Conservation (phyloP, 169 alveolate species). For the Theileria parva region DNA sequence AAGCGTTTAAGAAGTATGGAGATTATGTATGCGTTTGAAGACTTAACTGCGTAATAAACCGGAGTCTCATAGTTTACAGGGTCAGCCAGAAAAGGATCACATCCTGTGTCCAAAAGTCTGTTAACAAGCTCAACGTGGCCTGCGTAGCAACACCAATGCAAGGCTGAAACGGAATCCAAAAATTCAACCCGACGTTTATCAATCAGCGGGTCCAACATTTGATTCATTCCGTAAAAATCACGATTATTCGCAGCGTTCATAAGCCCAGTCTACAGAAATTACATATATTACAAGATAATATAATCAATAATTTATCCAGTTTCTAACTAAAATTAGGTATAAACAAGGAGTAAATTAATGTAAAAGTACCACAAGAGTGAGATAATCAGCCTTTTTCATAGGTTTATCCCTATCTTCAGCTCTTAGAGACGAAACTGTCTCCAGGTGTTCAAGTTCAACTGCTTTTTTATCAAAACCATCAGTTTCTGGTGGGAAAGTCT, state of each 20-base stretch:
- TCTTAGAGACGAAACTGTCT: not conserved
- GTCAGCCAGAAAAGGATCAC: slow-evolving; percentile 74
- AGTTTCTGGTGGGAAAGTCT: not conserved
- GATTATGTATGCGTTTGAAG: slow-evolving; percentile 73
- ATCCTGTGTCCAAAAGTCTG: slow-evolving; percentile 57
- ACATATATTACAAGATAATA: not conserved
- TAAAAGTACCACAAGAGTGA: slow-evolving; percentile 43
- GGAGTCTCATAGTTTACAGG: slow-evolving; percentile 78
- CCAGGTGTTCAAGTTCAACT: slow-evolving; percentile 35
- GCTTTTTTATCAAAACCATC: slow-evolving; percentile 21
- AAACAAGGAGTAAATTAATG: not conserved
- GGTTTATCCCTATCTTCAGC: not conserved
- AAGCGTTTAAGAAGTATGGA: slow-evolving; percentile 66
- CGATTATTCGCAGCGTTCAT: slow-evolving; percentile 51
- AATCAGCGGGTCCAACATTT: slow-evolving; percentile 38
- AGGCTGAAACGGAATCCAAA: slow-evolving; percentile 52
- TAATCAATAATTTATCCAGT: not conserved
- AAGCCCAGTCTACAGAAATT: slow-evolving; percentile 21
- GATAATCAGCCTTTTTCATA: slow-evolving; percentile 10
- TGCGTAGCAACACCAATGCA: slow-evolving; percentile 75
- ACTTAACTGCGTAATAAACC: slow-evolving; percentile 76
- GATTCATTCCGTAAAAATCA: slow-evolving; percentile 26
- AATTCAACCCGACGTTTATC: slow-evolving; percentile 15
- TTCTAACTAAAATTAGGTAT: no score
- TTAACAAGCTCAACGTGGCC: slow-evolving; percentile 72